phyloP scores from a whole-genome alignment of 2,329 filamentous ascomycete genomes.

The Sphaerulina musiva region DNA sequence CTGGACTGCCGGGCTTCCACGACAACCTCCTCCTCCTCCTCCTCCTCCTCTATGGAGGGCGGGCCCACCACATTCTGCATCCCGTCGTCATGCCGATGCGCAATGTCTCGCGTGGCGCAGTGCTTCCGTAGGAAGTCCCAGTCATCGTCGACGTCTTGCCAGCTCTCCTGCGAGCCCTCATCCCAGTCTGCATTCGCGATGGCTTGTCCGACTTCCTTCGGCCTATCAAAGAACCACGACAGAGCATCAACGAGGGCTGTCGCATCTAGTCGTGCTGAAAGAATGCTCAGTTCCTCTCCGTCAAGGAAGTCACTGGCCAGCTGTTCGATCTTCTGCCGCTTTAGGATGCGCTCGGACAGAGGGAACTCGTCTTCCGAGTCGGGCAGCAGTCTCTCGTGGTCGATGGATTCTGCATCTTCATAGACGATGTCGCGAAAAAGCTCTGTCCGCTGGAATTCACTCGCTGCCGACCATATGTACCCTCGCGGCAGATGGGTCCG shows the following conservation, averaged over 20 bases:
- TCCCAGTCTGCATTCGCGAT: background rate
- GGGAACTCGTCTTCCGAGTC: conserved; percentile 54
- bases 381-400: conserved; percentile 43
- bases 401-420: conserved; percentile 19
- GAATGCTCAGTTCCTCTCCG: conserved; percentile 51
- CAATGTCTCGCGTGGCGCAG: background rate
- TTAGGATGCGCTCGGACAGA: conserved; percentile 46
- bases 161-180: conserved; percentile 2
- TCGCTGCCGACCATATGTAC: conserved; percentile 28
- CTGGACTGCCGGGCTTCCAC: conserved; percentile 18
- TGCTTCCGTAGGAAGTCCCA: conserved; percentile 12
- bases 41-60: background rate
- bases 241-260: conserved; percentile 12
- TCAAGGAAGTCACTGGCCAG: conserved; percentile 54
- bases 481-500: conserved; percentile 29
- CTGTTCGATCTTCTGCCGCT: conserved; percentile 52
- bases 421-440: conserved; percentile 25
- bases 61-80: background rate
- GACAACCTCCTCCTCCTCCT: conserved; percentile 4
- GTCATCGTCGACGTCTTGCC: conserved; percentile 16
- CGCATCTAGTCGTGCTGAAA: conserved; percentile 47
- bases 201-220: conserved; percentile 34
- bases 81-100: background rate
- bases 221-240: conserved; percentile 12
- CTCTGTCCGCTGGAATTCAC: conserved; percentile 28